These are phyloP conservation scores for Angomonas ambiguus DNA, from an alignment of 208 protist species.

Conservation along the genomic window DNA sequence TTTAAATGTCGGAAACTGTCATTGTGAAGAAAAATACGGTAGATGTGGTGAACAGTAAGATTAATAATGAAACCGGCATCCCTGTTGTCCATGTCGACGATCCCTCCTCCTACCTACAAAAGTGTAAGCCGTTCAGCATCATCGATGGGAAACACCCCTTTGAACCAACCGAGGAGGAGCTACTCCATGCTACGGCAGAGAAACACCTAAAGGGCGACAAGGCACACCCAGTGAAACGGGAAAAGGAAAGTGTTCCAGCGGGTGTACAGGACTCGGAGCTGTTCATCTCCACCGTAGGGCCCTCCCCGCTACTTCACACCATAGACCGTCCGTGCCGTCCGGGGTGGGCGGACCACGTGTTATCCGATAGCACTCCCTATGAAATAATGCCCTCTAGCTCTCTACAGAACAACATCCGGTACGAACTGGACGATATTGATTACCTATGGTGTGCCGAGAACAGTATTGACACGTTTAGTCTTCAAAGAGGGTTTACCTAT, in stretches of 20 bases:
- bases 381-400: constrained; percentile 33
- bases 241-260: too few relatives aligned
- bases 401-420: constrained; percentile 40
- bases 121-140: constrained; percentile 62
- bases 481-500: constrained; percentile 48
- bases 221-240: background rate
- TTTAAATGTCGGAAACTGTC: background rate
- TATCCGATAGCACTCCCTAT: constrained; percentile 37
- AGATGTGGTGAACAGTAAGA: constrained; percentile 44
- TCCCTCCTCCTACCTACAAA: constrained; percentile 22
- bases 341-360: constrained; percentile 29
- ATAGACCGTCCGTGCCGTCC: constrained; percentile 5
- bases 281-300: background rate
- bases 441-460: constrained; percentile 51
- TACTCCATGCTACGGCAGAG: background rate
- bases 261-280: constrained; percentile 9
- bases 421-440: constrained; percentile 66
- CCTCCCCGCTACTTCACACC: constrained; percentile 7
- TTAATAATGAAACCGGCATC: constrained; percentile 52
- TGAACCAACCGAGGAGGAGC: constrained; percentile 9
- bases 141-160: constrained; percentile 56
- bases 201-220: background rate
- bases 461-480: constrained; percentile 15
- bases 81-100: constrained; percentile 40
- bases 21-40: constrained; percentile 33